These are phyloP conservation scores for Inonotus obliquus DNA, from an alignment of 1,284 basidiomycete species.

Conservation along the genomic window DNA sequence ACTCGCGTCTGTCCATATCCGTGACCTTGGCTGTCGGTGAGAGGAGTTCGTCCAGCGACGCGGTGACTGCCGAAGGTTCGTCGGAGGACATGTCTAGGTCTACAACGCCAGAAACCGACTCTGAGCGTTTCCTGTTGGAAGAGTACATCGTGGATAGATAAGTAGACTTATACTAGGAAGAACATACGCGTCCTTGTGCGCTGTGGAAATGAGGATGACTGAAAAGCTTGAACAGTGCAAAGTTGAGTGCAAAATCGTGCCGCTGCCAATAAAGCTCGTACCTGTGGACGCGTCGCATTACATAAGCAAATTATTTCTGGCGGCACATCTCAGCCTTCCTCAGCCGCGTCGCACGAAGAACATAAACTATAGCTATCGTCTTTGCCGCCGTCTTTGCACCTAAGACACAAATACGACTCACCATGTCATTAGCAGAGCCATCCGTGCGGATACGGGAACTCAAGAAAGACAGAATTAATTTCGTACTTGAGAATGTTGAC, in stretches of 20 bases:
- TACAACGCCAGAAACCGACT: slow-evolving; percentile 17
- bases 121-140: slow-evolving; percentile 11
- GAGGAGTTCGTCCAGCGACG: slow-evolving; percentile 10
- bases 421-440: slow-evolving; percentile 39
- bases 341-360: not conserved
- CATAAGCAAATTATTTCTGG: not conserved
- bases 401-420: slow-evolving; percentile 27
- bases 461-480: slow-evolving; percentile 78
- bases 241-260: not conserved
- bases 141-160: not conserved
- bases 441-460: slow-evolving; percentile 75
- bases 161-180: not conserved
- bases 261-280: not conserved
- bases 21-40: not conserved
- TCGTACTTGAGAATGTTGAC: slow-evolving; percentile 91
- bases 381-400: not conserved
- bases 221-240: not conserved
- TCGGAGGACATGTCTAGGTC: slow-evolving; percentile 16
- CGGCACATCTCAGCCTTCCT: not conserved
- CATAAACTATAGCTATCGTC: not conserved
- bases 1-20: not conserved
- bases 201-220: not conserved
- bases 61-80: not conserved
- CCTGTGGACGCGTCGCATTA: slow-evolving; percentile 1
- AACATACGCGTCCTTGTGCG: not conserved